phyloP scores from a whole-genome alignment of 768 basidiomycete genomes.

The Amanita fuliginea region DNA sequence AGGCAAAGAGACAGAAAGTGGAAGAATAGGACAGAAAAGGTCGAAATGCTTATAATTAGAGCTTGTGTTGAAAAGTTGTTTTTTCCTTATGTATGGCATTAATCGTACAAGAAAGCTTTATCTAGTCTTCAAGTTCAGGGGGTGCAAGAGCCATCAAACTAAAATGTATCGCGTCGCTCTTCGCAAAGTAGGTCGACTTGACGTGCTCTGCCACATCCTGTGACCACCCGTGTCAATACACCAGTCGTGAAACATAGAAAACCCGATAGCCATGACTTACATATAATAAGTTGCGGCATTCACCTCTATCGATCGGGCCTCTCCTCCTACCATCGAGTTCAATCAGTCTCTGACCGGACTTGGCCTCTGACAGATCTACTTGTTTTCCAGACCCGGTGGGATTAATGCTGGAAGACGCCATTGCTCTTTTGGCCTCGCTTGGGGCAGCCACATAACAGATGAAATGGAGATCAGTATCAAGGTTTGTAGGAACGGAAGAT shows the following conservation, averaged over 20 bases:
- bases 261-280: slow-evolving; percentile 20
- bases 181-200: slow-evolving; percentile 44
- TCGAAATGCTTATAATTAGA: background rate
- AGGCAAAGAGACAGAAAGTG: background rate
- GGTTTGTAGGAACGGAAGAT: slow-evolving; percentile 46
- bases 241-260: background rate
- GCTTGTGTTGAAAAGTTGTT: background rate
- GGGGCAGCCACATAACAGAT: slow-evolving; percentile 76
- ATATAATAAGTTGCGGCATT: slow-evolving; percentile 44
- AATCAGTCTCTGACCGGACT: slow-evolving; percentile 39
- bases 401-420: background rate
- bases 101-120: background rate
- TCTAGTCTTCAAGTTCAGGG: background rate
- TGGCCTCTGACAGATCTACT: background rate
- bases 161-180: slow-evolving; percentile 46
- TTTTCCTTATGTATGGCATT: no score
- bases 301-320: slow-evolving; percentile 76
- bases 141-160: slow-evolving; percentile 50
- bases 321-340: slow-evolving; percentile 76
- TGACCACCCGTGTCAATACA: background rate
- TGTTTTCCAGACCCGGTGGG: background rate
- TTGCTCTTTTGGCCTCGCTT: background rate
- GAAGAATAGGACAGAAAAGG: background rate
- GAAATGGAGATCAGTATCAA: slow-evolving; percentile 76
- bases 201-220: slow-evolving; percentile 61